These are phyloP conservation scores for Erythrobasidium yunnanense DNA, from an alignment of 768 basidiomycete species.

Conservation along the genomic window DNA sequence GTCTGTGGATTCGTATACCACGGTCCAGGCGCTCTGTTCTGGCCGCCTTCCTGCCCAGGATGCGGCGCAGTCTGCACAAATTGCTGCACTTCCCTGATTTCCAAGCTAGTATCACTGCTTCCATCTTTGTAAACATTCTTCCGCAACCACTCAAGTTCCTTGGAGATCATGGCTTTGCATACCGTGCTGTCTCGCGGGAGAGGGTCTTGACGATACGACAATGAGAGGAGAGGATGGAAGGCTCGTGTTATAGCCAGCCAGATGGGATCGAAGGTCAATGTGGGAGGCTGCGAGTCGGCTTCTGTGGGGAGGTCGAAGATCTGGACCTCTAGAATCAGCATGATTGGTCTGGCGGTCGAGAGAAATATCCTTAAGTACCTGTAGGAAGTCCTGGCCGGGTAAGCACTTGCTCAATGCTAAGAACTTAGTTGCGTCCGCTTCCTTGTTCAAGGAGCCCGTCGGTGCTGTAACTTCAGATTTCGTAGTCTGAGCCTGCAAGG, in stretches of 20 bases:
- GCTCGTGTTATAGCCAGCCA: conserved; percentile 92
- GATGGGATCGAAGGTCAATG: conserved; percentile 42
- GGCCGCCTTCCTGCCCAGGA: conserved; percentile 43
- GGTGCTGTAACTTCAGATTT: background rate
- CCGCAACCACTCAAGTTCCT: conserved; percentile 59
- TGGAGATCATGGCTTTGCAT: conserved; percentile 49
- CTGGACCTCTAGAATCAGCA: no score
- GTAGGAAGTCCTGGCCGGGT: conserved; percentile 59
- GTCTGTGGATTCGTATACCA: conserved; percentile 85
- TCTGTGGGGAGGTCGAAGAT: conserved; percentile 34
- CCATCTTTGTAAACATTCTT: conserved; percentile 38
- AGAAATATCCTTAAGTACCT: no score
- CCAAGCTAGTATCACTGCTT: conserved; percentile 40
- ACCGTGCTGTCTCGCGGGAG: conserved; percentile 56
- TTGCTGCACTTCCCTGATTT: conserved; percentile 52
- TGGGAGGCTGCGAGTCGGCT: background rate
- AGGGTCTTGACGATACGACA: conserved; percentile 45
- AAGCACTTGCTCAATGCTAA: conserved; percentile 86
- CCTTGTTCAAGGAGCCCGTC: background rate
- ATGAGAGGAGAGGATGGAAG: conserved; percentile 66
- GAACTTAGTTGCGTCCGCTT: conserved; percentile 55
- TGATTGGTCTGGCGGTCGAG: no score
- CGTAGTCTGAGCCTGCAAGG: background rate
- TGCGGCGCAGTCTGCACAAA: conserved; percentile 54
- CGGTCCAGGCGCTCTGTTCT: conserved; percentile 48